A percentile compares a stretch with the other conserved stretches of the same genome.
Evolutionary conservation across 495 filamentous ascomycete genomes (phyloP).

Genomic region (Hyaloscypha variabilis): DNA sequence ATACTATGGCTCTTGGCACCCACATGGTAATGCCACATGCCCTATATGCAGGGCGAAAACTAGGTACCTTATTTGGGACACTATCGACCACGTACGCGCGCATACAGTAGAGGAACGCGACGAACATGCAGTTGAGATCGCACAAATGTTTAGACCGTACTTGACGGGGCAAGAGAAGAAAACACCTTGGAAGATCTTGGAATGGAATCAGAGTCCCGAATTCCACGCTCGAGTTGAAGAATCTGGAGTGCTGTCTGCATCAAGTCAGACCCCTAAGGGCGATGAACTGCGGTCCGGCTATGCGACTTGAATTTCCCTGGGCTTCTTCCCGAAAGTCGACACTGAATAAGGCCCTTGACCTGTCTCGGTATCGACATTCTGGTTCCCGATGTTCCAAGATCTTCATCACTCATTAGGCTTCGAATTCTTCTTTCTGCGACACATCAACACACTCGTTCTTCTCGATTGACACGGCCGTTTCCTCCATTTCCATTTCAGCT

Average conservation of each 20-base stretch:
- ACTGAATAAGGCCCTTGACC: neutral
- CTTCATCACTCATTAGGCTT: neutral
- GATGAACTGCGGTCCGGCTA: neutral
- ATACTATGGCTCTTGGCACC: neutral
- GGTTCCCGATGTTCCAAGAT: neutral
- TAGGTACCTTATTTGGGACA: too few relatives aligned
- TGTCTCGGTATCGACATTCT: neutral
- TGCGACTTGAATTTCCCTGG: neutral
- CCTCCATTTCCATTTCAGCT: neutral
- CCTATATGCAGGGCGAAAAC: neutral
- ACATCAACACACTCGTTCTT: neutral
- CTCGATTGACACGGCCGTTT: neutral
- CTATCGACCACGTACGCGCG: neutral
- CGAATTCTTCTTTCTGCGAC: neutral
- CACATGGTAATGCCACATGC: neutral
- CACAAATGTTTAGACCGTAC: slow-evolving; percentile 9
- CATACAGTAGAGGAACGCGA: neutral
- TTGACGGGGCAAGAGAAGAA: neutral
- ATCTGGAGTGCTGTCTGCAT: neutral
- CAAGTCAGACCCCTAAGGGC: neutral
- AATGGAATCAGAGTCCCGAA: neutral
- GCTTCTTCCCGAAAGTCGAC: too few relatives aligned
- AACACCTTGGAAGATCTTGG: neutral
- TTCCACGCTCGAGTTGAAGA: neutral
- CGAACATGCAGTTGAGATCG: neutral